Evolutionary conservation across 495 filamentous ascomycete species (phyloP).

Genomic region (Aspergillus cavernicola): DNA sequence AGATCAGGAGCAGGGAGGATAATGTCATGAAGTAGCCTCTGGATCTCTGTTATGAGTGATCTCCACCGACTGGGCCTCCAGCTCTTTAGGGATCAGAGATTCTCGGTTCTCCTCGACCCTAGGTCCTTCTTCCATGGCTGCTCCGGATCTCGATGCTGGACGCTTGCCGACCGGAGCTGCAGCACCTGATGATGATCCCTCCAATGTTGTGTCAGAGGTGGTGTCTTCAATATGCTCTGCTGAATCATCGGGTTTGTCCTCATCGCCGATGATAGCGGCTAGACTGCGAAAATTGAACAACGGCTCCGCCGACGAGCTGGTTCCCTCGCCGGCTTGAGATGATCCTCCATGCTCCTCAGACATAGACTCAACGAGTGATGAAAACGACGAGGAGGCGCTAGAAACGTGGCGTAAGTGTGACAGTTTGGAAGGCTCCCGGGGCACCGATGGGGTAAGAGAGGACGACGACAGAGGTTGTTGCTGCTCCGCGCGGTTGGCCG

Average conservation of each 20-base stretch:
- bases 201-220: conserved; percentile 7
- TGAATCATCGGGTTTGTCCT: conserved; percentile 48
- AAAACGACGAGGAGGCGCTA: conserved; percentile 76
- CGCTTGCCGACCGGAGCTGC: conserved; percentile 21
- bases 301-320: conserved; percentile 60
- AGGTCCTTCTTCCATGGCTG: conserved; percentile 11
- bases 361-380: conserved; percentile 64
- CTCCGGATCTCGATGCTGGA: conserved; percentile 9
- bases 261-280: conserved; percentile 75
- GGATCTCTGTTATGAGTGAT: conserved; percentile 25
- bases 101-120: conserved; percentile 12
- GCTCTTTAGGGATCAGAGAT: conserved; percentile 31
- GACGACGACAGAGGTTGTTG: not conserved
- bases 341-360: conserved; percentile 39
- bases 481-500: not conserved
- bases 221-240: conserved; percentile 44
- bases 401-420: conserved; percentile 77
- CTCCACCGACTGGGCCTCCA: conserved; percentile 40
- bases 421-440: conserved; percentile 43
- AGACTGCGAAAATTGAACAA: conserved; percentile 92
- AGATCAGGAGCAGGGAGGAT: not conserved
- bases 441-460: conserved; percentile 19
- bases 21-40: conserved; percentile 25
- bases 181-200: conserved; percentile 26
- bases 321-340: conserved; percentile 37